phyloP scores from a whole-genome alignment of 2,329 filamentous ascomycete species.

The Knufia fluminis region DNA sequence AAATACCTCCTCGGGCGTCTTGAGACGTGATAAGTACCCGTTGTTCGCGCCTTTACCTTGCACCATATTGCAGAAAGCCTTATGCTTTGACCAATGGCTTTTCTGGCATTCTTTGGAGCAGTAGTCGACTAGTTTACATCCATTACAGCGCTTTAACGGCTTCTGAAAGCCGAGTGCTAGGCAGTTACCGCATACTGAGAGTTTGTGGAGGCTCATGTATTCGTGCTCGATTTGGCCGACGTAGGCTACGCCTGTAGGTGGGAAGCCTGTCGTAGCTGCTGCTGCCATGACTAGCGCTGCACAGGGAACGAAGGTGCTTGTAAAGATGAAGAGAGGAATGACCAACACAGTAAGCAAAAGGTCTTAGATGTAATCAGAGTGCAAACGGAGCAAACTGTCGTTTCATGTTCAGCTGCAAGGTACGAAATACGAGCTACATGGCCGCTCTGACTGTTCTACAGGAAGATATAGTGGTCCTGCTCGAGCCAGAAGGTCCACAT shows the following conservation, averaged over 20 bases:
- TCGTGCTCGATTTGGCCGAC: conserved; percentile 20
- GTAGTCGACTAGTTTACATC: conserved; percentile 20
- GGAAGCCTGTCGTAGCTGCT: background rate
- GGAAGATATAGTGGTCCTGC: too few species aligned
- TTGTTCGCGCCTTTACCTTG: conserved; percentile 21
- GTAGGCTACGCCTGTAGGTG: conserved; percentile 6
- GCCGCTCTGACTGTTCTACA: too few species aligned
- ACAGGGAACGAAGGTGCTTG: too few species aligned
- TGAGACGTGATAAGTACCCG: conserved; percentile 21
- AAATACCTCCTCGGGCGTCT: conserved; percentile 20
- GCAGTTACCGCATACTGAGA: conserved; percentile 21
- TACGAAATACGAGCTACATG: too few species aligned
- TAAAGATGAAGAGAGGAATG: too few species aligned
- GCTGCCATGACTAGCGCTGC: background rate
- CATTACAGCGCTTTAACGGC: conserved; percentile 20
- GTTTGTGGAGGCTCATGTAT: conserved; percentile 21
- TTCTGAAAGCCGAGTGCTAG: conserved; percentile 22
- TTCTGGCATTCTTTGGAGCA: conserved; percentile 25
- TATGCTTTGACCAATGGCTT: conserved; percentile 24
- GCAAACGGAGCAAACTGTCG: too few species aligned
- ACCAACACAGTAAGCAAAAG: too few species aligned
- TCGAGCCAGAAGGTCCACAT: too few species aligned
- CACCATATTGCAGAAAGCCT: conserved; percentile 20
- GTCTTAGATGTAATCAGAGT: too few species aligned
- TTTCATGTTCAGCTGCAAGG: too few species aligned